phyloP scores from a whole-genome alignment of 2,329 filamentous ascomycete species.

The Talaromyces sp. region DNA sequence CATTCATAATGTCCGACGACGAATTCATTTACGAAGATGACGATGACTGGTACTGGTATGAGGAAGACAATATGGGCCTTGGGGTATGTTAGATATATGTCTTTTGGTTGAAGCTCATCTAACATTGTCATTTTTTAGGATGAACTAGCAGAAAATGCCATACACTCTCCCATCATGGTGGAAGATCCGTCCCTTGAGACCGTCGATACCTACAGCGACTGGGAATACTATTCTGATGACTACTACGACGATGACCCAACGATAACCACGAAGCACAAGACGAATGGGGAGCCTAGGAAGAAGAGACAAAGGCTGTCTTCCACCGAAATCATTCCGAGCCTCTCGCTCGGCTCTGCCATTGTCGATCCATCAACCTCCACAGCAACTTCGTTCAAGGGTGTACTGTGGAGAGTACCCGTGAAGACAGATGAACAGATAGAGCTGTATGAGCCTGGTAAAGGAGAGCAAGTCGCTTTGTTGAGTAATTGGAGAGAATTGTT shows the following conservation, averaged over 20 bases:
- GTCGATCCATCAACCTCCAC: slow-evolving; percentile 23
- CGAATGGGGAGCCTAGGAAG: slow-evolving; percentile 14
- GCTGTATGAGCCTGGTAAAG: slow-evolving; percentile 38
- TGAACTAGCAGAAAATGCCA: slow-evolving; percentile 41
- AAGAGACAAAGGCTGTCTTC: slow-evolving; percentile 26
- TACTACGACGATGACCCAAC: slow-evolving; percentile 44
- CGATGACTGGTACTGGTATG: slow-evolving; percentile 31
- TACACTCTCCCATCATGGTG: slow-evolving; percentile 38
- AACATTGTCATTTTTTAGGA: slow-evolving; percentile 28
- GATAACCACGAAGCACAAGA: slow-evolving; percentile 23
- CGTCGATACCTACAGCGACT: slow-evolving; percentile 43
- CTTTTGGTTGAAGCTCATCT: not conserved
- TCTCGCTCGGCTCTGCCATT: slow-evolving; percentile 16
- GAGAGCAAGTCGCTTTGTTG: slow-evolving; percentile 43
- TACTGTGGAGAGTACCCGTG: slow-evolving; percentile 37
- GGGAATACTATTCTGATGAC: slow-evolving; percentile 46
- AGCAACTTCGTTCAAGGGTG: slow-evolving; percentile 34
- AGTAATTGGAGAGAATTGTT: slow-evolving; percentile 48
- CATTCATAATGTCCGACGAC: slow-evolving; percentile 35
- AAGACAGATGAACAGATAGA: slow-evolving; percentile 25
- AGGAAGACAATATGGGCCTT: slow-evolving; percentile 34
- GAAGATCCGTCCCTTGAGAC: slow-evolving; percentile 40
- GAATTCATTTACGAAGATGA: slow-evolving; percentile 39
- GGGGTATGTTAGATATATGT: slow-evolving; percentile 26
- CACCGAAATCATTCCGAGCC: slow-evolving; percentile 18